Evolutionary conservation across 2,329 filamentous ascomycete genomes (phyloP), one percentile per base, ranked within the genome.

Genomic region (Juglanconis oblonga): DNA sequence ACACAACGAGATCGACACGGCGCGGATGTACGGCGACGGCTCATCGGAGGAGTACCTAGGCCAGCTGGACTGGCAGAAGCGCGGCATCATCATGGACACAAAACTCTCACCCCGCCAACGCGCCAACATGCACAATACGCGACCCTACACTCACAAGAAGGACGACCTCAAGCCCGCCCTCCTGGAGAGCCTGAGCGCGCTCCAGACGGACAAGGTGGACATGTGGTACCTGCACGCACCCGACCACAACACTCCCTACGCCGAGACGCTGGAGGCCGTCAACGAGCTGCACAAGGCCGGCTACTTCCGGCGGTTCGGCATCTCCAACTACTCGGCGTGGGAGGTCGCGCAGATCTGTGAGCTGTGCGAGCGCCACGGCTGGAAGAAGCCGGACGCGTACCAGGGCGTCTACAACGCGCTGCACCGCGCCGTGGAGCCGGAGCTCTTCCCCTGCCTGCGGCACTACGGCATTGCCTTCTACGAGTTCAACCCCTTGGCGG

Each of bases 1-100:
- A 17, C 87, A 90, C 73, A 81, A 84, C 67, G 88, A 91, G 67
- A 72, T 91, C 55, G 88, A 91, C 69, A 90, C 87, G 0, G 87
- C 88, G 0, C 81, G 87, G 13, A 71, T 80, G 3, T 91, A 91
- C 64, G 78, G 87, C 48, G 80, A 75, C 35, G 87, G 88, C 52
- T 77, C 81, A 54, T 87, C 89, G 55, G 89, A 91, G 67, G 71
- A 77, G 55, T 74, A 75, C 49, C 74, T 84, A 2, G 79, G 73
- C 6, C 65, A 70, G 11, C 64, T 75, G 10, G 64, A 73, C 31
- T 77, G 74, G 73, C 64, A 75, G 51, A 55, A 68, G 5, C 71
- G 76, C n/a, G 72, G 72, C 17, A 65, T 80, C 24, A 56, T 69
- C 14, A 72, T 80, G 65, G 76, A 74, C 58, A 80, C 78, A 1